These are phyloP conservation scores for Aspergillus quadricinctus DNA, from an alignment of 2,329 filamentous ascomycete genomes.

Conservation along the genomic window DNA sequence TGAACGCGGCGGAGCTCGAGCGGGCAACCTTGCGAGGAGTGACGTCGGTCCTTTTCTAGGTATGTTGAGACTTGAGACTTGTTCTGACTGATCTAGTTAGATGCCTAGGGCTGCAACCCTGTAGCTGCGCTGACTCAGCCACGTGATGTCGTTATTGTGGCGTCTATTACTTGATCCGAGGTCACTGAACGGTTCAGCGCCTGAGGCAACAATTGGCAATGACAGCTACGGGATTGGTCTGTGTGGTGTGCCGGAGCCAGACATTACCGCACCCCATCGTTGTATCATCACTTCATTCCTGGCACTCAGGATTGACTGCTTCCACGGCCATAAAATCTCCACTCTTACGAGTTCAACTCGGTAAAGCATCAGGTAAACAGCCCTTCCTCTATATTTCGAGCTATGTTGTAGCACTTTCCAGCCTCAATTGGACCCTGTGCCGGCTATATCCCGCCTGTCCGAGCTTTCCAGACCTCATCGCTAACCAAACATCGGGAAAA, in stretches of 20 bases:
- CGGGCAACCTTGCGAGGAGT: slow-evolving; percentile 11
- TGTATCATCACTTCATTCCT: slow-evolving; percentile 33
- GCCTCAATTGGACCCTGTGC: slow-evolving; percentile 32
- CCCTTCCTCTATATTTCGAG: slow-evolving; percentile 26
- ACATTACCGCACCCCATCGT: slow-evolving; percentile 30
- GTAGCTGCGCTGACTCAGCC: slow-evolving; percentile 4
- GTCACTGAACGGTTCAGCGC: slow-evolving; percentile 13
- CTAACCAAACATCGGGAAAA: slow-evolving; percentile 28
- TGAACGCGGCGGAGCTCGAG: slow-evolving; percentile 9
- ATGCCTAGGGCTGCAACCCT: slow-evolving; percentile 23
- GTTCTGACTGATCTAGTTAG: slow-evolving; percentile 4
- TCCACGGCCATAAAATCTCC: slow-evolving; percentile 27
- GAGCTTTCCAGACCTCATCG: slow-evolving; percentile 28
- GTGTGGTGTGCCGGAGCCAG: slow-evolving; percentile 22
- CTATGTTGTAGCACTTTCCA: slow-evolving; percentile 14
- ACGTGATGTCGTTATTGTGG: slow-evolving; percentile 2
- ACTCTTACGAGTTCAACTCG: slow-evolving; percentile 31
- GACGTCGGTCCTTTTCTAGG: slow-evolving; percentile 25
- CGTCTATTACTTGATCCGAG: slow-evolving; percentile 2
- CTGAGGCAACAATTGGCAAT: slow-evolving; percentile 19
- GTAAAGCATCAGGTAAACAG: slow-evolving; percentile 28
- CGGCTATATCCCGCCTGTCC: slow-evolving; percentile 20
- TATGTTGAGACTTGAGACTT: neutral
- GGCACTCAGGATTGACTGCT: slow-evolving; percentile 26
- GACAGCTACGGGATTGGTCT: slow-evolving; percentile 25